Percentiles rank a stretch among this genome's conserved stretches.
phyloP scores from a whole-genome alignment of 768 basidiomycete genomes.

The Leccinum subgranulosum region DNA sequence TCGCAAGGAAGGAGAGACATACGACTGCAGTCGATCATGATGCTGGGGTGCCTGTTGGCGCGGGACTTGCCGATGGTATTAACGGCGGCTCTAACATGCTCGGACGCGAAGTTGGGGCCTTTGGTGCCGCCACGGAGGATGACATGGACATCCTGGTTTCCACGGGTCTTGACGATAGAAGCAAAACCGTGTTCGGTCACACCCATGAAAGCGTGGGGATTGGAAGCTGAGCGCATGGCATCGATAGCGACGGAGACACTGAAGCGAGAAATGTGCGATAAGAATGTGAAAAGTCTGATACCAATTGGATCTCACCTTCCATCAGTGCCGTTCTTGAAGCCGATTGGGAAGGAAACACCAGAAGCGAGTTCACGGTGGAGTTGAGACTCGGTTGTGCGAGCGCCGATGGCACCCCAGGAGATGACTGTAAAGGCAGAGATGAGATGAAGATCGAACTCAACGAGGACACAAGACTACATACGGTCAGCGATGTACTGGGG shows the following conservation, averaged over 20 bases:
- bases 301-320: conserved; percentile 51
- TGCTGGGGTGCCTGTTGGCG: conserved; percentile 50
- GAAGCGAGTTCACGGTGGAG: conserved; percentile 95
- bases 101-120: conserved; percentile 84
- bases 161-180: conserved; percentile 90
- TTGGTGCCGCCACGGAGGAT: conserved; percentile 91
- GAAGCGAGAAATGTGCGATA: conserved; percentile 1
- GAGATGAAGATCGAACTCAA: background rate
- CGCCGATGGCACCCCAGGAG: conserved; percentile 96
- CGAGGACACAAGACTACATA: conserved; percentile 30
- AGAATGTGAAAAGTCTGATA: background rate
- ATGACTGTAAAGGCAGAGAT: conserved; percentile 43
- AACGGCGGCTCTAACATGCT: conserved; percentile 65
- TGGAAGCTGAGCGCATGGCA: conserved; percentile 89
- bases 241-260: conserved; percentile 90
- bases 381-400: conserved; percentile 95
- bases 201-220: conserved; percentile 97
- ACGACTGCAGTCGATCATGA: conserved; percentile 91
- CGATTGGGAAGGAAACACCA: conserved; percentile 95
- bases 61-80: conserved; percentile 64
- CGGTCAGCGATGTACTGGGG: conserved; percentile 84
- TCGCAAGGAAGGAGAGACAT: conserved; percentile 26
- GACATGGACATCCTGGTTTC: conserved; percentile 87
- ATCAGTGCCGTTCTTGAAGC: conserved; percentile 99
- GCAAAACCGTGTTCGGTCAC: conserved; percentile 85